phyloP scores from a whole-genome alignment of 208 protist genomes.

The Porcisia hertigi region DNA sequence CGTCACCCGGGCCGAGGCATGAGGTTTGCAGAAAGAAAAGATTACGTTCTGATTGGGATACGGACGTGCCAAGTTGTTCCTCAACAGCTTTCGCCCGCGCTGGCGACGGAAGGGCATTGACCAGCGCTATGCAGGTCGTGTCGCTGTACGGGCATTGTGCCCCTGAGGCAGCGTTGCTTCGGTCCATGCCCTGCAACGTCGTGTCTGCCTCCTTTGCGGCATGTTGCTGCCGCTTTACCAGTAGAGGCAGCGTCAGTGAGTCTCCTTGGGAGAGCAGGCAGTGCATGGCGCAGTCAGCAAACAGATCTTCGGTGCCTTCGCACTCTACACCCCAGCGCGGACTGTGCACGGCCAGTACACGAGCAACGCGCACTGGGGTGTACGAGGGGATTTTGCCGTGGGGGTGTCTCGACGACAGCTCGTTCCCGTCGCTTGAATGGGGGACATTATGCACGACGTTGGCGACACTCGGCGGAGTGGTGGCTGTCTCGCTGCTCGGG shows the following conservation, averaged over 20 bases:
- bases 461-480: not conserved
- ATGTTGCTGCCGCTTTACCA: slow-evolving; percentile 35
- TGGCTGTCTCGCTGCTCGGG: not conserved
- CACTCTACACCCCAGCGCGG: slow-evolving; percentile 52
- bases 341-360: slow-evolving; percentile 59
- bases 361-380: slow-evolving; percentile 47
- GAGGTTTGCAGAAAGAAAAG: slow-evolving; percentile 68
- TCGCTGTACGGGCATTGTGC: slow-evolving; percentile 31
- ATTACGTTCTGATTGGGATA: slow-evolving; percentile 38
- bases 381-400: slow-evolving; percentile 6
- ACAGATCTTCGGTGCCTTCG: slow-evolving; percentile 27
- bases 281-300: slow-evolving; percentile 37
- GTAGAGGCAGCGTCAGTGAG: slow-evolving; percentile 56
- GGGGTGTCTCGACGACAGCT: not conserved
- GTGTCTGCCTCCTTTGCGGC: slow-evolving; percentile 7
- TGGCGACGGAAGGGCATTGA: slow-evolving; percentile 26
- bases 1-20: slow-evolving; percentile 51
- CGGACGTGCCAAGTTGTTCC: slow-evolving; percentile 29
- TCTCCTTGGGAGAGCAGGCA: slow-evolving; percentile 52
- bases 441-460: slow-evolving; percentile 18
- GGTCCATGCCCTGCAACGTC: slow-evolving; percentile 14
- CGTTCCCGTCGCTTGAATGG: not conserved
- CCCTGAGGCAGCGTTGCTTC: not conserved
- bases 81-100: slow-evolving; percentile 22
- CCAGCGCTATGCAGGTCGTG: slow-evolving; percentile 56